A percentile compares a stretch with the other conserved stretches of the same genome.
phyloP scores from a whole-genome alignment of 148 eudicot species.

The Polygonum maritimum region DNA sequence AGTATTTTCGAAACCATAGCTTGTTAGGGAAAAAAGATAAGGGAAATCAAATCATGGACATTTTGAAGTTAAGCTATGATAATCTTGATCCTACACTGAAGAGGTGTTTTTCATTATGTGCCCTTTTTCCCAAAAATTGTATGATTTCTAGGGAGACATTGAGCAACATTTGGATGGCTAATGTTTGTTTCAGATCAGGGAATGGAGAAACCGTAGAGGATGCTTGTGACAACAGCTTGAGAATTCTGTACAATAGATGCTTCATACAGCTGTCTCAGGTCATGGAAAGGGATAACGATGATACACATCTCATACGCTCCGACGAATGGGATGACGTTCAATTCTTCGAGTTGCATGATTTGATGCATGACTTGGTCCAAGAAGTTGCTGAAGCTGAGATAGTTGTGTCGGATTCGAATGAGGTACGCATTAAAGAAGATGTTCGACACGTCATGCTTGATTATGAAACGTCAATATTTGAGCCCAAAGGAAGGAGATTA shows the following conservation, averaged over 20 bases:
- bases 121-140: constrained; percentile 21
- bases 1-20: background rate
- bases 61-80: constrained; percentile 22
- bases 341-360: constrained; percentile 18
- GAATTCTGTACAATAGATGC: background rate
- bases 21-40: background rate
- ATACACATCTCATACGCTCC: background rate
- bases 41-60: constrained; percentile 1
- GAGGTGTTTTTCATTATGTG: constrained; percentile 23
- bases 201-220: too few species aligned
- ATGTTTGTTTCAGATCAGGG: too few species aligned
- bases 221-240: background rate
- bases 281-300: background rate
- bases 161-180: background rate
- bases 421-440: background rate
- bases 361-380: constrained; percentile 12
- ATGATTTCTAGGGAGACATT: background rate
- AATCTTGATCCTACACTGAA: constrained; percentile 15
- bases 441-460: background rate
- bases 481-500: too few species aligned
- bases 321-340: background rate
- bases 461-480: background rate
- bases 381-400: background rate
- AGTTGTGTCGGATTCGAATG: background rate
- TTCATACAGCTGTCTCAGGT: constrained; percentile 1